phyloP scores from a whole-genome alignment of 257 asterid genomes.

The Thymus mandschuricus region DNA sequence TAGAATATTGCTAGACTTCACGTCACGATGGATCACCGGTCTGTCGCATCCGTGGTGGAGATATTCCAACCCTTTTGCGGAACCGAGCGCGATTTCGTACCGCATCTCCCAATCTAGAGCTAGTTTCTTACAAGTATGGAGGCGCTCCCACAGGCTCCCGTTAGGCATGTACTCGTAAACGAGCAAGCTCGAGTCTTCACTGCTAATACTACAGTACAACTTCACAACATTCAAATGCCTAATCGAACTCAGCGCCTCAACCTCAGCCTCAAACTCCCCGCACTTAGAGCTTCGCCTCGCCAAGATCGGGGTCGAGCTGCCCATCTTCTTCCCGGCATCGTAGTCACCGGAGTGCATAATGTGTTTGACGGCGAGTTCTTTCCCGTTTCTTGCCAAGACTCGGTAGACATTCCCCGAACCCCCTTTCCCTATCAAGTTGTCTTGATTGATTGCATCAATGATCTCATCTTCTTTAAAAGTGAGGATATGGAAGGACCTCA shows the following conservation, averaged over 20 bases:
- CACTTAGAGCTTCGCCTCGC: slow-evolving; percentile 38
- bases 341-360: slow-evolving; percentile 54
- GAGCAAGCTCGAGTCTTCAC: slow-evolving; percentile 86
- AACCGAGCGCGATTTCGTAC: slow-evolving; percentile 79
- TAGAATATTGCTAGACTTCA: slow-evolving; percentile 91
- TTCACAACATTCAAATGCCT: slow-evolving; percentile 91
- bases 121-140: slow-evolving; percentile 60
- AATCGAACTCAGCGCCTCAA: slow-evolving; percentile 72
- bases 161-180: slow-evolving; percentile 94
- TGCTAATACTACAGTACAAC: slow-evolving; percentile 72
- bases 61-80: slow-evolving; percentile 89
- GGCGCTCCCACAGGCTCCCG: slow-evolving; percentile 86
- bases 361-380: slow-evolving; percentile 74
- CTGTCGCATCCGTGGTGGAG: slow-evolving; percentile 77
- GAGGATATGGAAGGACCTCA: slow-evolving; percentile 70
- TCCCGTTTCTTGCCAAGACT: slow-evolving; percentile 44
- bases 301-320: slow-evolving; percentile 57
- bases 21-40: slow-evolving; percentile 88
- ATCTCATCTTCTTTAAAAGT: slow-evolving; percentile 75
- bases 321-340: slow-evolving; percentile 24
- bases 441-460: slow-evolving; percentile 69
- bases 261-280: slow-evolving; percentile 79
- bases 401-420: slow-evolving; percentile 85
- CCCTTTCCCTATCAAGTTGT: slow-evolving; percentile 78
- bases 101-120: slow-evolving; percentile 75